Conservation (phyloP, 345 rosid species). For the Lepidium africanum region DNA sequence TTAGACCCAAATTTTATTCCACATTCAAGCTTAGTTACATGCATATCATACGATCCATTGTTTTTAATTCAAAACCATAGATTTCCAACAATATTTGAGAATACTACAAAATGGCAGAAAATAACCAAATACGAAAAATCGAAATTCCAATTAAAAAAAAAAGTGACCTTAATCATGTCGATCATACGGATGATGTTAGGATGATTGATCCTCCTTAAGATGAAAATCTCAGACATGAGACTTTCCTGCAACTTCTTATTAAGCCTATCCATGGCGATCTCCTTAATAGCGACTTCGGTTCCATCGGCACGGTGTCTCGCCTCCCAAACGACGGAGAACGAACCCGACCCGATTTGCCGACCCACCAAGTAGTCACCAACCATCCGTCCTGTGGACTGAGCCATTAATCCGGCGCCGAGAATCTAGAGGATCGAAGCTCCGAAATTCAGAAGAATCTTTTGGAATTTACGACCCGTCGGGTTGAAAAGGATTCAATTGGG, state of each 20-base stretch:
- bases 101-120: not conserved
- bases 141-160: not conserved
- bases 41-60: not conserved
- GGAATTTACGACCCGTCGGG: constrained; percentile 28
- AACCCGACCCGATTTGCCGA: constrained; percentile 88
- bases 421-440: constrained; percentile 25
- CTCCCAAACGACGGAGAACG: constrained; percentile 94
- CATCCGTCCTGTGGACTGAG: constrained; percentile 58
- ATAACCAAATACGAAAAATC: not conserved
- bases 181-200: constrained; percentile 80
- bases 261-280: constrained; percentile 61
- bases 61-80: not conserved
- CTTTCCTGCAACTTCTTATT: constrained; percentile 82
- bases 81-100: not conserved
- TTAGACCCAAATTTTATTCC: not conserved
- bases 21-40: not conserved
- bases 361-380: constrained; percentile 89
- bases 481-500: constrained; percentile 25
- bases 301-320: constrained; percentile 87
- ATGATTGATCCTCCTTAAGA: constrained; percentile 63
- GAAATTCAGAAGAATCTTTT: constrained; percentile 20
- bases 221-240: constrained; percentile 86
- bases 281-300: constrained; percentile 92
- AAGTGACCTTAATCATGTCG: constrained; percentile 78
- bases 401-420: constrained; percentile 39